These are phyloP conservation scores for Cephaloascus fragrans DNA, from an alignment of 805 yeast genomes.

Conservation along the genomic window DNA sequence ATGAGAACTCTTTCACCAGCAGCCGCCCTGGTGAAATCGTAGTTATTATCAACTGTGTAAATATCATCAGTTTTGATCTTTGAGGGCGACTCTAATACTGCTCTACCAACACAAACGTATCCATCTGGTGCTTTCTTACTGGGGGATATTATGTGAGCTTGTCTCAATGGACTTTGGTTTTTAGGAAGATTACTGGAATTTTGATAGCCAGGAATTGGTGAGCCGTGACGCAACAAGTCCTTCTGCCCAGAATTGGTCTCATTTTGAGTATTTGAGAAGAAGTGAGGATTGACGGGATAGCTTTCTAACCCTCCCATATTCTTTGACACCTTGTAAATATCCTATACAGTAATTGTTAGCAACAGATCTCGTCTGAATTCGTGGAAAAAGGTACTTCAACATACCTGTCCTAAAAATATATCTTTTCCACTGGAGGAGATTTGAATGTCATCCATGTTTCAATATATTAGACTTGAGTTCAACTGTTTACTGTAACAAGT, in stretches of 20 bases:
- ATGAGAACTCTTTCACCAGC: slow-evolving; percentile 1
- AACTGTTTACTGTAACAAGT: too few species aligned
- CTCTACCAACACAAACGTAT: slow-evolving; percentile 7
- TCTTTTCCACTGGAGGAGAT: too few species aligned
- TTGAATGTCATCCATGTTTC: too few species aligned
- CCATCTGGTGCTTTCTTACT: slow-evolving; percentile 7
- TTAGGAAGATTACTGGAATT: not conserved
- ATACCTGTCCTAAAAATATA: too few species aligned
- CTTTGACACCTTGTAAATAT: too few species aligned
- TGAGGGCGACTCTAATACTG: not conserved
- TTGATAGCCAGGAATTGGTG: not conserved
- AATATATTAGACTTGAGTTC: too few species aligned
- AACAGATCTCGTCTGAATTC: too few species aligned
- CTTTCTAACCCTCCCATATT: too few species aligned
- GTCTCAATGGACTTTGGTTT: not conserved
- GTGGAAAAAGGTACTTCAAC: too few species aligned
- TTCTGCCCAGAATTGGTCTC: not conserved
- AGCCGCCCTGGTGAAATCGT: not conserved
- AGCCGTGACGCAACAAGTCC: not conserved
- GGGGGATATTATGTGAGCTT: slow-evolving; percentile 7
- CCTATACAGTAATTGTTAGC: too few species aligned
- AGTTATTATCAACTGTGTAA: not conserved
- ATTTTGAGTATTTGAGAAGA: not conserved
- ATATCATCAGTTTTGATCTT: not conserved
- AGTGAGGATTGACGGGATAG: too few species aligned